Evolutionary conservation across 768 basidiomycete species (phyloP), one percentile per base, ranked within the genome.

Genomic region (Mycena floridula): DNA sequence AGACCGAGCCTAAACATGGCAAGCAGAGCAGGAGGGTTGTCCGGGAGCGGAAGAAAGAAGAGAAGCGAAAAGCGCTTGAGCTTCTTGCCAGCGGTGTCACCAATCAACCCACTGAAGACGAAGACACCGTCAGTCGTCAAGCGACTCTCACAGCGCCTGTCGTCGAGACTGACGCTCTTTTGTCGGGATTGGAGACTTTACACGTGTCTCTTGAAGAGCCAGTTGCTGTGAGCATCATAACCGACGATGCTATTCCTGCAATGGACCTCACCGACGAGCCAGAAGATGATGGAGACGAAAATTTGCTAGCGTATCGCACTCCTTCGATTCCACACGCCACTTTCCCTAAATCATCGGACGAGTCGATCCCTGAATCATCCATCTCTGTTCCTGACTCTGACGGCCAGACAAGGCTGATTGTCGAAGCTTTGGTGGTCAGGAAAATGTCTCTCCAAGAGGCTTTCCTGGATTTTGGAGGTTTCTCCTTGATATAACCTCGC

Each of bases 391-490:
- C 28, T 22, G 27, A 28, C 26, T 50, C 16, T 45, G 38, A 44
- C 18, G 57, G 53, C 7, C 70, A 73, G 40, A 72, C 76, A 25
- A 67, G 84, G n/a, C 65, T 83, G 4, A 89, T 90, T 38, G 86
- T 89, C 8, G 88, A 92, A 59, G 89, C 79, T 2, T 69, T 91
- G 24, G 81, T 92, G 2, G 79, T 89, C 16, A 73, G 85, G 37
- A 87, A 90, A 60, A 67, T 89, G 64, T 80, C 82, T 15, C 54
- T 82, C 2, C 84, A 85, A 45, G 89, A 90, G 57, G 83, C 70
- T 15, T 90, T 81, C 59, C 58, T 89, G 44, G 86, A 89, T 56
- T 88, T 90, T 57, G 77, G 73, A 7, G 80, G 77, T 3, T 85
- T 85, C 20, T 15, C 23, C 11, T 42, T 39, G 37, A 39, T n/a